Percentiles rank a stretch among this genome's conserved stretches.
Conservation (phyloP, 2,329 filamentous ascomycete genomes). For the Xylariaceae sp. region DNA sequence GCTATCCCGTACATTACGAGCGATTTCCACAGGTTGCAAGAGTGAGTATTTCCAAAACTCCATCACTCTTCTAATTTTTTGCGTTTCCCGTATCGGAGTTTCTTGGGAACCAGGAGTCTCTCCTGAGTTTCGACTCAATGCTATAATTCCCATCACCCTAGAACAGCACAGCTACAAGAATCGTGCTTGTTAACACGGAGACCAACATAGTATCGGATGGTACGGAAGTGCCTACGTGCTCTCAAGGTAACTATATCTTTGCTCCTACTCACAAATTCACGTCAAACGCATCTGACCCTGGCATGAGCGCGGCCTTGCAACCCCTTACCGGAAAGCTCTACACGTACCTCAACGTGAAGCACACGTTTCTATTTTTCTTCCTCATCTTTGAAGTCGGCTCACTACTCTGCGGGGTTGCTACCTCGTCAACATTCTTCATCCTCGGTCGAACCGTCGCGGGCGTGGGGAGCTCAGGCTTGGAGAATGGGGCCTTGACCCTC, state of each 20-base stretch:
- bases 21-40: too few relatives aligned
- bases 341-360: slow-evolving; percentile 8
- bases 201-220: slow-evolving; percentile 6
- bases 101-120: too few relatives aligned
- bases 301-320: slow-evolving; percentile 4
- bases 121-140: too few relatives aligned
- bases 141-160: too few relatives aligned
- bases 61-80: too few relatives aligned
- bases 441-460: slow-evolving; percentile 11
- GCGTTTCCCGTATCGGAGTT: too few relatives aligned
- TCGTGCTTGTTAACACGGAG: too few relatives aligned
- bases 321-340: slow-evolving; percentile 10
- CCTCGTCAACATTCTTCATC: slow-evolving; percentile 9
- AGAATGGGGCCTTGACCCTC: slow-evolving; percentile 13
- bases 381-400: slow-evolving; percentile 10
- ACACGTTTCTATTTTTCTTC: slow-evolving; percentile 14
- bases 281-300: not conserved
- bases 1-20: too few relatives aligned
- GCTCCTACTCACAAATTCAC: not conserved
- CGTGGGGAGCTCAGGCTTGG: slow-evolving; percentile 4
- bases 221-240: slow-evolving; percentile 9
- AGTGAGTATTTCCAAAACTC: too few relatives aligned
- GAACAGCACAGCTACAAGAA: too few relatives aligned
- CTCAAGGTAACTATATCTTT: slow-evolving; percentile 2
- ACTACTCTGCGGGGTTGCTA: slow-evolving; percentile 10